Base-by-base conservation (phyloP, 768 basidiomycete genomes). In the Terana coerulea region DNA sequence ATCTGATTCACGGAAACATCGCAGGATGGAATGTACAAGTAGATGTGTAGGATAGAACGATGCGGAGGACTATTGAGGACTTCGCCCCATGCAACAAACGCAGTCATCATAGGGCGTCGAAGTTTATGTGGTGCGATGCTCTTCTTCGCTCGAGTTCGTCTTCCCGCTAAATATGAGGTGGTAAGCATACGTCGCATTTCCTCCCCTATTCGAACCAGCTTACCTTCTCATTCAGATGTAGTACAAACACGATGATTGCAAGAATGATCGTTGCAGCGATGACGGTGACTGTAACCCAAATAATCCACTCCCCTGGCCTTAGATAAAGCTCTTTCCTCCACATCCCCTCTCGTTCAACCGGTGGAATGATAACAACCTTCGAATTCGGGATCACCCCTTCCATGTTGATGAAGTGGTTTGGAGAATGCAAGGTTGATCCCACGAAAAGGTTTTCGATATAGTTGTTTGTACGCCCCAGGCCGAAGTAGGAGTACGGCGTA, bases 401-500 rank as follows among this genome's bases (percentile, higher is more conserved):
- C 79, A 98, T 87, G 64, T 88, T 86, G 66, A 95, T 93, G 58
- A 76, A 91, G 63, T 95, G 91, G 29, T 83, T 64, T 30, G 73
- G 64, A 0, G 75, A 66, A 53, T 91, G 84, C 26, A 89, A 77
- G 5, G 94, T 95, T 3, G 92, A 86, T 14, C 97, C 97, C 17
- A 98, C 90, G 65, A 97, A 97, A 2, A 99, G 78, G 67, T 98
- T 98, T 76, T 99, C 97, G 61, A 99, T 94, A 70, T 99, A 99
- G 67, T 99, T 99, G 69, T 99, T 99, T 14, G 95, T 98, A 35
- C 97, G 83, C 0, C 95, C 97, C 7, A 99, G 83, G 1, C 97
- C 95, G 63, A 98, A 91, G 77, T 94, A 97, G 1, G 93, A 82
- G 63, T 98, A 98, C 0, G 97, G 97, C 0, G 91, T 86, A 49